Evolutionary conservation across 805 yeast genomes (phyloP), one percentile per base, ranked within the genome.

Genomic region (Cyberlindnera maritima): DNA sequence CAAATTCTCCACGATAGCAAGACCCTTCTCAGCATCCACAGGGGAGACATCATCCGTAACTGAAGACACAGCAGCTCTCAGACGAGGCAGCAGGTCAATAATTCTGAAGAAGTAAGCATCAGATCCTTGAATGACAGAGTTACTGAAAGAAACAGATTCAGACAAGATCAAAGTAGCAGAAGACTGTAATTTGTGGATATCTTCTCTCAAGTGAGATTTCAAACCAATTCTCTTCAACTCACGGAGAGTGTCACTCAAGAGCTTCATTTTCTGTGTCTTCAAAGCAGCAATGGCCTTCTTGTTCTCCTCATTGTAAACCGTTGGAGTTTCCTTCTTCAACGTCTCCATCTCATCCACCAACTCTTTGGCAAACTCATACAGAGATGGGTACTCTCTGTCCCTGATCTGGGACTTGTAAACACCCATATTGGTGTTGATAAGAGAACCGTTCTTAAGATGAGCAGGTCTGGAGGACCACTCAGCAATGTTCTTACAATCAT

Each of bases 171-270:
- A 63, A 37, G 83, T 83, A 7, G 86, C 77, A 1, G 87, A 76
- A 0, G 79, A 69, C 63, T 88, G 88, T 3, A 76, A 66, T 21
- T 74, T 75, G 43, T 79, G 76, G n/a, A 83, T 78, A 51, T 86
- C 90, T 6, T 83, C 74, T 48, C 84, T 81, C 31, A 83, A 72
- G 21, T 77, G 77, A 3, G 82, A 69, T 55, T 80, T 85, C 54
- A 94, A 65, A 1, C 99, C 99, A 60, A 88, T 79, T 48, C 81
- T 69, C 60, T 81, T 78, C 44, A 92, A 68, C 54, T 88, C 94
- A 52, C 81, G 81, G 49, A 94, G 66, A 0, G 90, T 77, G 47
- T 83, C 88, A 66, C 94, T 85, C 44, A 95, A 68, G 7, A 90
- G 65, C 54, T 84, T 85, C 49, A 83, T 74, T 66, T 94, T 94